These are phyloP conservation scores for Musa troglodytarum DNA, from an alignment of 176 grass and related monocot genomes.

Conservation along the genomic window DNA sequence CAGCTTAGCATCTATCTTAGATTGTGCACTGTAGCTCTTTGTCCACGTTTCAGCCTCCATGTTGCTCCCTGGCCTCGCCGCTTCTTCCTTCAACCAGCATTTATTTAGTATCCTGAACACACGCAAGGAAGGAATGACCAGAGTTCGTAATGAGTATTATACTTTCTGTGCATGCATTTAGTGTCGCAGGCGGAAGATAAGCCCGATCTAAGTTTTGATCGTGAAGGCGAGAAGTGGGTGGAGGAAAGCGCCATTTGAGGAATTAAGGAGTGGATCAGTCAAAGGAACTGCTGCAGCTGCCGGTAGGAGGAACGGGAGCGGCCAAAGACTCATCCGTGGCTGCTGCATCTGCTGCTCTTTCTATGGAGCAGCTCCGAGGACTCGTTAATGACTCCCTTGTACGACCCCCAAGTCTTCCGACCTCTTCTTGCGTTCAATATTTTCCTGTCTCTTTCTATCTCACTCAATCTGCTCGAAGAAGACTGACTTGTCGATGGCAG, in stretches of 20 bases:
- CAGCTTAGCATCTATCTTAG: background rate
- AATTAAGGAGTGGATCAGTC: background rate
- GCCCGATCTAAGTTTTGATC: background rate
- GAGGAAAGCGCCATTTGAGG: too few species aligned
- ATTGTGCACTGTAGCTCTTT: background rate
- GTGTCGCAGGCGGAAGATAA: background rate
- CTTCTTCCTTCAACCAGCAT: too few species aligned
- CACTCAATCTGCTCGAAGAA: background rate
- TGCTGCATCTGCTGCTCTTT: background rate
- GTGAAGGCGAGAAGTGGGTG: background rate
- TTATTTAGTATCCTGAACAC: too few species aligned
- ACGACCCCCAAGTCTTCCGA: background rate
- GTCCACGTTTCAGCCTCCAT: background rate
- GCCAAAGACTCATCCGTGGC: background rate
- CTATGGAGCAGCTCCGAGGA: slow-evolving; percentile 14
- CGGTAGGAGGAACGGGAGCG: background rate
- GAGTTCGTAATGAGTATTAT: background rate
- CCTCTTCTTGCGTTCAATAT: background rate
- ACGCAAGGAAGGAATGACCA: too few species aligned
- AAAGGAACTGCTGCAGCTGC: background rate
- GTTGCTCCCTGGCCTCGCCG: too few species aligned
- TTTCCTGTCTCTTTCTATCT: slow-evolving; percentile 1
- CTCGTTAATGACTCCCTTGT: slow-evolving; percentile 1
- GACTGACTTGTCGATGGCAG: background rate
- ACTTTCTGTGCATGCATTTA: background rate